Conservation (phyloP, 2,329 filamentous ascomycete species). For the Clonostachys sp. region DNA sequence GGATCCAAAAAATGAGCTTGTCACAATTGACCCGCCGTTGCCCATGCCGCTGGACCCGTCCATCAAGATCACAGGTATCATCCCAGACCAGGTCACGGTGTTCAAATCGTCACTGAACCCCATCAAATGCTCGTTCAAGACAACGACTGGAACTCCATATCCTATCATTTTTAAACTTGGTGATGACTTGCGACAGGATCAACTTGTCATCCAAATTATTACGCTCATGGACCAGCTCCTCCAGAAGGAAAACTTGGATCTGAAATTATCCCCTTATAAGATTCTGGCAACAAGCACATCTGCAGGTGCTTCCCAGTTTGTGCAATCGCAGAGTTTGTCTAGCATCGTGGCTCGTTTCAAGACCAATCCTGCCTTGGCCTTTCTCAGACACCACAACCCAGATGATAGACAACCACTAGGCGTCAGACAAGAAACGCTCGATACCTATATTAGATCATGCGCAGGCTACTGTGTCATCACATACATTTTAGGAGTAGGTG, state of each 20-base stretch:
- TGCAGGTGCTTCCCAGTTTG: slow-evolving; percentile 89
- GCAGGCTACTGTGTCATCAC: slow-evolving; percentile 98
- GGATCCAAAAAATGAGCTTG: slow-evolving; percentile 86
- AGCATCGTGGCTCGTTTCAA: slow-evolving; percentile 81
- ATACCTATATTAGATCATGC: slow-evolving; percentile 93
- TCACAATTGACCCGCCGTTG: slow-evolving; percentile 78
- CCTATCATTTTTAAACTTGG: slow-evolving; percentile 96
- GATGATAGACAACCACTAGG: slow-evolving; percentile 77
- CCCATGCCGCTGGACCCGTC: slow-evolving; percentile 85
- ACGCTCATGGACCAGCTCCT: slow-evolving; percentile 95
- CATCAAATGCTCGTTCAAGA: slow-evolving; percentile 87
- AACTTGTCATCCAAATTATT: slow-evolving; percentile 95
- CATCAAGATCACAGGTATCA: slow-evolving; percentile 72
- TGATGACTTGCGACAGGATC: slow-evolving; percentile 93
- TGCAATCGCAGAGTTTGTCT: slow-evolving; percentile 80
- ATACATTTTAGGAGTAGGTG: slow-evolving; percentile 92
- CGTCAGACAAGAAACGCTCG: slow-evolving; percentile 86
- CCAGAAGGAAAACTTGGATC: slow-evolving; percentile 91
- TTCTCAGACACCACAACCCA: slow-evolving; percentile 84
- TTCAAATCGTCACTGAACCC: slow-evolving; percentile 95
- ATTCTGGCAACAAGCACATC: slow-evolving; percentile 89
- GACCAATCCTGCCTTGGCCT: slow-evolving; percentile 68
- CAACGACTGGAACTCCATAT: slow-evolving; percentile 71
- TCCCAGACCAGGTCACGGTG: slow-evolving; percentile 80
- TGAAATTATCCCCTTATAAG: slow-evolving; percentile 93